These are phyloP conservation scores for Benincasa hispida DNA, from an alignment of 306 rosid genomes.

Conservation along the genomic window DNA sequence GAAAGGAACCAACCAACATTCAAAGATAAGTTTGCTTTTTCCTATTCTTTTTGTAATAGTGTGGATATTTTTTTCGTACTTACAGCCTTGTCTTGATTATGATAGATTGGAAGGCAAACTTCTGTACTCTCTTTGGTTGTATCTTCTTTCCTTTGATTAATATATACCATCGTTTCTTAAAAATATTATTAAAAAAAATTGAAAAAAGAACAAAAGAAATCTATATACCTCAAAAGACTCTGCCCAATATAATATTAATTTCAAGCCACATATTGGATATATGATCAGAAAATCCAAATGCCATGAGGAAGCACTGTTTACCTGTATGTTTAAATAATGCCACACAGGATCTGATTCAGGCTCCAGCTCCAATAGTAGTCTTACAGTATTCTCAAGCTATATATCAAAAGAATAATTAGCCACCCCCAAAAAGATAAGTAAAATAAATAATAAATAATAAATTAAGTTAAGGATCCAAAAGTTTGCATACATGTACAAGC, in stretches of 20 bases:
- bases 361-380: slow-evolving; percentile 88
- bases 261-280: background rate
- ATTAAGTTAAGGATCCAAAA: background rate
- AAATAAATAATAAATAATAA: too few species aligned
- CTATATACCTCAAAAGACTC: background rate
- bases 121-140: too few species aligned
- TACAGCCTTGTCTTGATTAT: too few species aligned
- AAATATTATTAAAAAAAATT: too few species aligned
- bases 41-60: too few species aligned
- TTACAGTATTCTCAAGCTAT: slow-evolving; percentile 90
- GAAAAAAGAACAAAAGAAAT: too few species aligned
- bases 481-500: background rate
- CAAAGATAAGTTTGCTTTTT: background rate
- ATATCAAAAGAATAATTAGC: slow-evolving; percentile 9
- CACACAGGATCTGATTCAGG: slow-evolving; percentile 95
- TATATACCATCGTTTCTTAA: background rate
- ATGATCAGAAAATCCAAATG: background rate
- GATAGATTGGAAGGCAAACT: too few species aligned
- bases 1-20: background rate
- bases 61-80: too few species aligned
- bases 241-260: background rate
- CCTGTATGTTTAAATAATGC: slow-evolving; percentile 94
- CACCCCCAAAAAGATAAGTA: background rate
- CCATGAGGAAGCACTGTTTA: slow-evolving; percentile 9
- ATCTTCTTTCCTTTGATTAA: too few species aligned